Evolutionary conservation across 208 protist species (phyloP).

Genomic region (Kentomonas sorsogonicus): DNA sequence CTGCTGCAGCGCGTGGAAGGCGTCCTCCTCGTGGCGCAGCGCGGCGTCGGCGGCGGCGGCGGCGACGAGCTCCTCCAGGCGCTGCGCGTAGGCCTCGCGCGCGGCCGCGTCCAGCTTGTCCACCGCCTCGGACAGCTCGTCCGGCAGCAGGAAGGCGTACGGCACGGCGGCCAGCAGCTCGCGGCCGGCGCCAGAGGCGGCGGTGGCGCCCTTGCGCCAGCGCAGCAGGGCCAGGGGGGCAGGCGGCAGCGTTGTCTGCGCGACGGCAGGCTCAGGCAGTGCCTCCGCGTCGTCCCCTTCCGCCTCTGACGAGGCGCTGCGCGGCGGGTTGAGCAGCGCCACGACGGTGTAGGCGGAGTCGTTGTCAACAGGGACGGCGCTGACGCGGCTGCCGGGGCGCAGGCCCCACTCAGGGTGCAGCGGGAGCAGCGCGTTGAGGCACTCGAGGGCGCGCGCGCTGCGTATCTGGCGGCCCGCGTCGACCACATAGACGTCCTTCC

Average conservation of each 20-base stretch:
- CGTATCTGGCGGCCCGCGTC: slow-evolving; percentile 52
- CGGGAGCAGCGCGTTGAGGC: slow-evolving; percentile 32
- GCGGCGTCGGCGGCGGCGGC: slow-evolving; percentile 52
- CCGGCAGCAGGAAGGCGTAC: slow-evolving; percentile 67
- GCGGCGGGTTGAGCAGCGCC: slow-evolving; percentile 62
- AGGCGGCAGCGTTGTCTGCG: background rate
- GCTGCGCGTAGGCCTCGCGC: slow-evolving; percentile 52
- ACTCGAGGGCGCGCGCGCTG: slow-evolving; percentile 46
- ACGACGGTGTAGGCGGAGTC: slow-evolving; percentile 65
- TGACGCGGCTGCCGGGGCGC: slow-evolving; percentile 19
- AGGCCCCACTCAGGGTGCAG: slow-evolving; percentile 4
- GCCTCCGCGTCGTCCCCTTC: slow-evolving; percentile 22
- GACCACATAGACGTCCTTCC: slow-evolving; percentile 62
- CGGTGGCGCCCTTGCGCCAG: slow-evolving; percentile 1
- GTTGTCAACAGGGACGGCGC: slow-evolving; percentile 33
- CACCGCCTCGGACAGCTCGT: slow-evolving; percentile 79
- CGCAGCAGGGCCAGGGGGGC: too few species aligned
- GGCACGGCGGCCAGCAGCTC: slow-evolving; percentile 51
- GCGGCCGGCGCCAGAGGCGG: background rate
- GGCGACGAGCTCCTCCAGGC: slow-evolving; percentile 42
- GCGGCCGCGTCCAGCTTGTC: slow-evolving; percentile 66
- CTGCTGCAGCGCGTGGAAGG: slow-evolving; percentile 67
- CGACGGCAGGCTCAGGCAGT: slow-evolving; percentile 22
- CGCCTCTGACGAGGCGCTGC: too few species aligned
- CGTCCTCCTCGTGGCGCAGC: slow-evolving; percentile 77